Base-by-base conservation (phyloP, 805 yeast genomes). In the Metschnikowia gruessii region DNA sequence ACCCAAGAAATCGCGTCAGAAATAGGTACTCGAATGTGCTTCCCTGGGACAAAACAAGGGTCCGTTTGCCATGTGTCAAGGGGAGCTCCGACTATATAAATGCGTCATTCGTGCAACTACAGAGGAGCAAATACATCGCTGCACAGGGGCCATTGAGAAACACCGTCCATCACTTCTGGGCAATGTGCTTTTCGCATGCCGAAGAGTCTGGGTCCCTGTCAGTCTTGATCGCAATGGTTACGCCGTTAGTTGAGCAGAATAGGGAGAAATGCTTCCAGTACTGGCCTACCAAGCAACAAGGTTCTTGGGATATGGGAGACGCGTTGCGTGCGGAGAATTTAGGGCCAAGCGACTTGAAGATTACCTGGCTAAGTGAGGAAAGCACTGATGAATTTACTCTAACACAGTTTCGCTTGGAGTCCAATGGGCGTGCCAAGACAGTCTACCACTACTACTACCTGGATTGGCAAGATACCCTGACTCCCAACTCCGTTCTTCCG, bases 101-200 rank as follows among this genome's bases (percentile, higher is more conserved):
- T 52, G 77, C 77, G 10, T 68, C 74, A 21, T 58, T 61, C 43
- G 58, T 70, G 19, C 36, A 45, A 2, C 47, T 69, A 17, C 50
- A 38, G 22, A 40, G 28, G 32, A 35, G 17, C 36, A 39, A 50
- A n/a, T 85, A 82, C 59, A 87, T 91, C 56, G 97, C 96, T 0
- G 79, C 95, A 1, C 97, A 92, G 63, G 99, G 97, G 2, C 99
- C 99, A 2, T 64, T 87, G 49, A 63, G 61, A 2, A 75, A 76
- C 32, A 92, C 98, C 0, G 75, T 83, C 21, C 82, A 81, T 17
- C 96, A 92, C 62, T 91, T 92, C 58, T 90, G 95, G 85, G 17
- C 75, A 82, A 72, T 72, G 77, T 68, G 72, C 31, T 70, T 54
- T 46, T 44, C 63, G 37, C 69, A 70, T 49, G 60, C 72, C 4